Evolutionary conservation across 345 rosid genomes (phyloP), one percentile per base, ranked within the genome.

Genomic region (Linum tenue): DNA sequence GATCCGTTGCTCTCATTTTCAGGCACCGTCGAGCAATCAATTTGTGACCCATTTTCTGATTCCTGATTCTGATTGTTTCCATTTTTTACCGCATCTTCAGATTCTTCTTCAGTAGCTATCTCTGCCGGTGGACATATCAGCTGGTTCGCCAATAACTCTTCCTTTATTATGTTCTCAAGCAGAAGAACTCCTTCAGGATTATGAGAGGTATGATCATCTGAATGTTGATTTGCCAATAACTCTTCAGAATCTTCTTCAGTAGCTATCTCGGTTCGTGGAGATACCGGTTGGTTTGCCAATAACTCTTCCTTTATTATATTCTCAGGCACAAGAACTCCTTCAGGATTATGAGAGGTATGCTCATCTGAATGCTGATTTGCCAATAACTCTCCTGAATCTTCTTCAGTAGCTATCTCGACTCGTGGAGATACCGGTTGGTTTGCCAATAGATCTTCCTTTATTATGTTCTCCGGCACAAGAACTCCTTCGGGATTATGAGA

Each of bases 281-380:
- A 35, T 53, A 64, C 50, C 50, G 55, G 56, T 42, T 64, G 68
- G 17, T 59, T 43, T 14, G 16, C 63, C 3, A 11, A 14, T 10
- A 64, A 40, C 1, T 64, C 56, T 43, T 17, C 66, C 38, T 5
- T 22, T 22, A 22, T 56, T 41, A n/a, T 40, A 53, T 39, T 66
- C 60, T 56, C 66, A 22, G 69, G 56, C 72, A 43, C 35, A 64
- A 61, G 62, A 64, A 31, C 44, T 72, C 35, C 70, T 17, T 55
- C 72, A 5, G 35, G 42, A 51, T 63, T 56, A 36, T 56, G 41
- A 37, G 55, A 35, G 31, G 31, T 22, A 22, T 22, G 31, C 0
- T 22, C 31, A 22, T 22, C 31, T 22, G 31, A 22, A 22, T 0
- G 31, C 31, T 22, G 31, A 22, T 22, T 22, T 22, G 31, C 31